Evolutionary conservation across 352 stramenopile species (phyloP).

Genomic region (Pythium vanterpoolii): DNA sequence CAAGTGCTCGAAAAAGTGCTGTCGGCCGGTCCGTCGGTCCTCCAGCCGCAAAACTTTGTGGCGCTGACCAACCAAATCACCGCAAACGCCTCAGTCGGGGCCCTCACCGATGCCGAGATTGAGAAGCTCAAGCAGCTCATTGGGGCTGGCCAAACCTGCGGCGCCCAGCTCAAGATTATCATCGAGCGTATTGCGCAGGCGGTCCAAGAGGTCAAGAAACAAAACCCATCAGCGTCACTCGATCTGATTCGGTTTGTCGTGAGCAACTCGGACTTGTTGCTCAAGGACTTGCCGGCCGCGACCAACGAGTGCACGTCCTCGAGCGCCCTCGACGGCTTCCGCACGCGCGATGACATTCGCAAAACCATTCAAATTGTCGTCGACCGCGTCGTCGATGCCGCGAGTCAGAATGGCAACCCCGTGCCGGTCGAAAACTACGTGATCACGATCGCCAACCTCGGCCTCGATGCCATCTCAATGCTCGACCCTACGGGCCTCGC

Average conservation of each 20-base stretch:
- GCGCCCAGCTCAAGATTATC: constrained; percentile 17
- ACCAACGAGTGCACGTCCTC: constrained; percentile 42
- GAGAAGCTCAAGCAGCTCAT: constrained; percentile 19
- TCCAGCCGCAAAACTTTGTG: constrained; percentile 12
- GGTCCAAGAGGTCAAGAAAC: constrained; percentile 17
- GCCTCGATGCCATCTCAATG: constrained; percentile 39
- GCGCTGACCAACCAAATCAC: constrained; percentile 9
- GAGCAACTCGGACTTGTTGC: constrained; percentile 39
- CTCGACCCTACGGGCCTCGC: constrained; percentile 45
- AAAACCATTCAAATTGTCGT: constrained; percentile 52
- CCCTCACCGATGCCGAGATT: constrained; percentile 3
- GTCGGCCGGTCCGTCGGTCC: not conserved
- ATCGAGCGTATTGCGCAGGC: constrained; percentile 14
- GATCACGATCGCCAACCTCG: constrained; percentile 41
- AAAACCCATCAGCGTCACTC: constrained; percentile 3
- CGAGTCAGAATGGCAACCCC: constrained; percentile 38
- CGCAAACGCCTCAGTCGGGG: not conserved
- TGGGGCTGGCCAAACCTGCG: constrained; percentile 16
- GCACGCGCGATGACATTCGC: constrained; percentile 34
- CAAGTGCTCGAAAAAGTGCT: constrained; percentile 17
- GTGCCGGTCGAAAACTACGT: constrained; percentile 36
- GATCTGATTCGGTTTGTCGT: constrained; percentile 36
- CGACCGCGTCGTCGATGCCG: constrained; percentile 41
- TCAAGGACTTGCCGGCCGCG: constrained; percentile 43
- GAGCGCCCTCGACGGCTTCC: constrained; percentile 12